A percentile compares a stretch with the other conserved stretches of the same genome.
Evolutionary conservation across 2,329 filamentous ascomycete genomes (phyloP).

Genomic region (Daldinia sp.): DNA sequence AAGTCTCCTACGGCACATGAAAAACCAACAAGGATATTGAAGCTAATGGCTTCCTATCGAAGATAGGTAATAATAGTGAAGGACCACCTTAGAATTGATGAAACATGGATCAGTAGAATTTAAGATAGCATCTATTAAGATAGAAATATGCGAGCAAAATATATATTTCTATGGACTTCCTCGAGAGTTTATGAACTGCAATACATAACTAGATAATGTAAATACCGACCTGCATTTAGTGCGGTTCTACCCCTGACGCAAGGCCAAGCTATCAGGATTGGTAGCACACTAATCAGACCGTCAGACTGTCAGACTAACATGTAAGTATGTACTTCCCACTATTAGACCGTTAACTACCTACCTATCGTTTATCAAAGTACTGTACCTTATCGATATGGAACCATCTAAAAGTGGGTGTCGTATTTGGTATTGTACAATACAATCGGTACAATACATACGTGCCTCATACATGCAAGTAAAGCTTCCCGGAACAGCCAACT

Average conservation of each 20-base stretch:
- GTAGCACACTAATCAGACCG: too few species aligned
- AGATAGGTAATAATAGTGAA: background rate
- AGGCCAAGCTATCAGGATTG: too few species aligned
- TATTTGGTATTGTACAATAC: too few species aligned
- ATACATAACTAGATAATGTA: too few species aligned
- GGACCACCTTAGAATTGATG: too few species aligned
- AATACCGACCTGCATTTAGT: conserved; percentile 25
- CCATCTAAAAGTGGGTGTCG: too few species aligned
- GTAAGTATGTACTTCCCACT: background rate
- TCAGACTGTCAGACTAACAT: background rate
- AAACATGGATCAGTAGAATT: too few species aligned
- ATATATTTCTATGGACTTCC: too few species aligned
- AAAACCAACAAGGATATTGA: conserved; percentile 12
- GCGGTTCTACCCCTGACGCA: conserved; percentile 28
- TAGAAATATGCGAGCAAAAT: too few species aligned
- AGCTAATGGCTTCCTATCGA: background rate
- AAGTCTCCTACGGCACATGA: conserved; percentile 1
- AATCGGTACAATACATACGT: too few species aligned
- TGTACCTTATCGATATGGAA: background rate
- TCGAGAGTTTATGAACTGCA: background rate
- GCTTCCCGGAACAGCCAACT: conserved; percentile 1
- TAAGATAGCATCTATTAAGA: too few species aligned
- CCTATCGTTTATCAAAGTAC: conserved; percentile 1
- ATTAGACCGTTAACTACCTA: conserved; percentile 10
- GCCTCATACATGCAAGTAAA: background rate